Conservation (phyloP, 1,284 basidiomycete genomes). For the Melampsora americana region DNA sequence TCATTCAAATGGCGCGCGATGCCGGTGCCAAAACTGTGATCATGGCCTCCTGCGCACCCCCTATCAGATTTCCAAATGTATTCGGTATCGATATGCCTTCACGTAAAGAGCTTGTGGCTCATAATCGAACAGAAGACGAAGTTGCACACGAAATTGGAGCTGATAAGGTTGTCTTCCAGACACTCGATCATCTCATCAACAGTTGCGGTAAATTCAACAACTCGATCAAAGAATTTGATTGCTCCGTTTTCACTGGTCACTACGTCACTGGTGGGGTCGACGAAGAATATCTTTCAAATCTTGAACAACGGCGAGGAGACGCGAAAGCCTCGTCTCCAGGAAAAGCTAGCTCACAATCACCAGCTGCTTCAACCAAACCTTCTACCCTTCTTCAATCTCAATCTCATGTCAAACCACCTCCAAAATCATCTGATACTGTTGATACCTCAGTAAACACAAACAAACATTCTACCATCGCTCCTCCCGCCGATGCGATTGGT, state of each 20-base stretch:
- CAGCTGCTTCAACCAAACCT: conserved; percentile 17
- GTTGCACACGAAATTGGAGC: conserved; percentile 86
- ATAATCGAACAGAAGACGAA: conserved; percentile 70
- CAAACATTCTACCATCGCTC: neutral
- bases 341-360: conserved; percentile 18
- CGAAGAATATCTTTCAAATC: conserved; percentile 70
- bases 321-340: conserved; percentile 50
- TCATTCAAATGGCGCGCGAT: conserved; percentile 98
- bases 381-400: neutral
- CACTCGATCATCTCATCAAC: conserved; percentile 79
- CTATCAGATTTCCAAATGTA: conserved; percentile 89
- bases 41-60: conserved; percentile 93
- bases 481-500: conserved; percentile 27
- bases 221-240: conserved; percentile 77
- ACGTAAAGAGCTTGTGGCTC: conserved; percentile 84
- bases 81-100: conserved; percentile 99
- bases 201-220: conserved; percentile 88
- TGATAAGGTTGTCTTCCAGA: conserved; percentile 96
- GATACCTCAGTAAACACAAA: neutral
- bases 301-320: conserved; percentile 79
- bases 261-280: conserved; percentile 97
- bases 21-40: conserved; percentile 97
- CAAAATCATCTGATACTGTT: conserved; percentile 13
- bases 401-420: neutral
- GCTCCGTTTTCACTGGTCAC: conserved; percentile 94